Conservation (phyloP, 805 yeast genomes). For the Lipomyces orientalis region DNA sequence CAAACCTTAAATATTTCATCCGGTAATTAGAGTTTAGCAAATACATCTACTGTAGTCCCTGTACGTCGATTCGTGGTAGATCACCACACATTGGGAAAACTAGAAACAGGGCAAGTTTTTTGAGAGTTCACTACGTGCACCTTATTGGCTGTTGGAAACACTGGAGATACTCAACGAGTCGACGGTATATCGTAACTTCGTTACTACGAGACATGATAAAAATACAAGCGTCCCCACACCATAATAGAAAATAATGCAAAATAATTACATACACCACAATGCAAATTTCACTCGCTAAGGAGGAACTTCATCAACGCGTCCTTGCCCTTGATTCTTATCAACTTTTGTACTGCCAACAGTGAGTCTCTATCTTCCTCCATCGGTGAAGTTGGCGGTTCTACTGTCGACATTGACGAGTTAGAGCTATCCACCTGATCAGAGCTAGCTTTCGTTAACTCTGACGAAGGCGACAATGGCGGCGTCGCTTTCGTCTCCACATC, state of each 20-base stretch:
- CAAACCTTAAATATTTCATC: too few relatives aligned
- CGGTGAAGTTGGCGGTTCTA: not conserved
- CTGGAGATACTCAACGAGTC: too few relatives aligned
- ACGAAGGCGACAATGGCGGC: not conserved
- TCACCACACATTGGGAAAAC: too few relatives aligned
- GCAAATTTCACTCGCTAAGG: conserved; percentile 15
- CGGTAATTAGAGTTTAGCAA: too few relatives aligned
- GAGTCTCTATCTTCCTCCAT: conserved; percentile 47
- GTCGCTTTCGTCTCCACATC: not conserved
- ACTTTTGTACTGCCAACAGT: conserved; percentile 59
- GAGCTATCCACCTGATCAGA: conserved; percentile 3
- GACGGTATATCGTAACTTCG: not conserved
- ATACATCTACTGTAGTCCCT: too few relatives aligned
- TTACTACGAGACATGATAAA: not conserved
- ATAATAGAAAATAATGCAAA: conserved; percentile 2
- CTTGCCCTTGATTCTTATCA: conserved; percentile 73
- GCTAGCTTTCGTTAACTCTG: not conserved
- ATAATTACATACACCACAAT: not conserved
- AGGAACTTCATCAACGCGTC: conserved; percentile 68
- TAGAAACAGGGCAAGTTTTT: too few relatives aligned
- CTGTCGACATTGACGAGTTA: not conserved
- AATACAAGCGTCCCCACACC: not conserved
- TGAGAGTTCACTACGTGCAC: too few relatives aligned
- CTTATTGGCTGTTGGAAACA: too few relatives aligned
- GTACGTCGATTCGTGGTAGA: too few relatives aligned